A percentile compares a stretch with the other conserved stretches of the same genome.
Evolutionary conservation across 2,329 filamentous ascomycete species (phyloP).

Genomic region (Penicillium psychrosexuale): DNA sequence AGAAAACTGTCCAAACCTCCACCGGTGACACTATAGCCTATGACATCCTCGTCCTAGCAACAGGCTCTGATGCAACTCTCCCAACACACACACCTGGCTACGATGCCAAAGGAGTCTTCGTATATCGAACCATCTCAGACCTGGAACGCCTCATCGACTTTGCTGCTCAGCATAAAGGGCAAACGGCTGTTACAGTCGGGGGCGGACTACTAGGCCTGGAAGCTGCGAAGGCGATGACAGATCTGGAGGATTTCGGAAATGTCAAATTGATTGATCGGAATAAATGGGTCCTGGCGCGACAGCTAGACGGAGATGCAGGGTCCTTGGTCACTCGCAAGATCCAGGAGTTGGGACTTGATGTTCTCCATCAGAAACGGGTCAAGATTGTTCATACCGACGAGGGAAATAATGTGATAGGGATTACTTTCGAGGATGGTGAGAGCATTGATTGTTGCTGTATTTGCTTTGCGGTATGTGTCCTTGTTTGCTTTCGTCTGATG

Average conservation of each 20-base stretch:
- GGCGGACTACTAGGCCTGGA: constrained; percentile 83
- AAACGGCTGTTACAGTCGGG: constrained; percentile 73
- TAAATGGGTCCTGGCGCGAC: constrained; percentile 75
- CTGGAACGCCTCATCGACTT: constrained; percentile 73
- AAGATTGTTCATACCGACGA: constrained; percentile 66
- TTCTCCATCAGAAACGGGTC: constrained; percentile 73
- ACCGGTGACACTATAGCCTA: constrained; percentile 69
- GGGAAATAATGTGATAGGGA: constrained; percentile 65
- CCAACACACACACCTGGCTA: constrained; percentile 70
- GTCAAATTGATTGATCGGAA: constrained; percentile 81
- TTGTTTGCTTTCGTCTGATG: background rate
- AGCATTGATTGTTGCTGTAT: constrained; percentile 73
- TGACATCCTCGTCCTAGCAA: constrained; percentile 78
- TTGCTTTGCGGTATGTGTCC: constrained; percentile 66
- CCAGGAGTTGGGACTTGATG: constrained; percentile 70
- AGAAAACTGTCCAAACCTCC: constrained; percentile 67
- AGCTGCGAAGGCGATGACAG: constrained; percentile 88
- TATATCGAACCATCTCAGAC: constrained; percentile 83
- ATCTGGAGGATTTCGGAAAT: constrained; percentile 68
- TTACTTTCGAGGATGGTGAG: constrained; percentile 78
- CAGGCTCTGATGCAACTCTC: constrained; percentile 78
- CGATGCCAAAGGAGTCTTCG: constrained; percentile 79
- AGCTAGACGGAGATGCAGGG: constrained; percentile 78
- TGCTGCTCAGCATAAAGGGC: constrained; percentile 63
- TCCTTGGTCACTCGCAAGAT: constrained; percentile 80